Percentiles rank a stretch among this genome's conserved stretches.
These are phyloP conservation scores for Termitomyces heimii DNA, from an alignment of 768 basidiomycete species.

Conservation along the genomic window DNA sequence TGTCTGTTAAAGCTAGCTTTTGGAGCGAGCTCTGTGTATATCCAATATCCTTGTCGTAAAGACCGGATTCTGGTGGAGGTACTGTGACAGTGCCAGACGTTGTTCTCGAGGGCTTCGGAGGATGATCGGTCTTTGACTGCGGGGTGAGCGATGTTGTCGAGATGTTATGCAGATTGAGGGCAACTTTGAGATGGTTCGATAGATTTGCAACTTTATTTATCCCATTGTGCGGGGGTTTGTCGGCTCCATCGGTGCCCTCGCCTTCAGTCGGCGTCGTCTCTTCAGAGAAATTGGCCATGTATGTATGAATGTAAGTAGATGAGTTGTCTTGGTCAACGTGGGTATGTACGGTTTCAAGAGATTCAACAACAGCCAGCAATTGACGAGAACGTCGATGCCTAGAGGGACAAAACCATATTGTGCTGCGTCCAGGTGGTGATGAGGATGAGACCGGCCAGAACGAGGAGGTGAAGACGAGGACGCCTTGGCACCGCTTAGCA, in stretches of 20 bases:
- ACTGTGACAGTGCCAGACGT: constrained; percentile 31
- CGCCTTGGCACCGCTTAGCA: constrained; percentile 14
- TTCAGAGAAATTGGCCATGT: constrained; percentile 45
- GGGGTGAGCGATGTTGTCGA: constrained; percentile 12
- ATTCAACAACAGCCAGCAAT: constrained; percentile 14
- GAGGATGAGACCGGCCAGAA: constrained; percentile 16
- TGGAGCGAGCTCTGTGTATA: constrained; percentile 39
- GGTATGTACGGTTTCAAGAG: neutral
- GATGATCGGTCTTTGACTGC: constrained; percentile 1
- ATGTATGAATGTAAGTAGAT: constrained; percentile 12
- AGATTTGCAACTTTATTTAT: constrained; percentile 15
- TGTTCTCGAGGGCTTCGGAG: constrained; percentile 4
- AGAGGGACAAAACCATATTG: constrained; percentile 40
- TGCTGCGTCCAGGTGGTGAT: constrained; percentile 29
- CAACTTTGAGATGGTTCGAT: constrained; percentile 20
- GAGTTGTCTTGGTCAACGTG: constrained; percentile 14
- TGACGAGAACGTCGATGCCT: constrained; percentile 15
- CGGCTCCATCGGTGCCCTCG: constrained; percentile 52
- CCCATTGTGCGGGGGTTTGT: constrained; percentile 46
- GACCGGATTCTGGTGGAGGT: constrained; percentile 43
- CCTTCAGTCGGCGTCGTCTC: constrained; percentile 46
- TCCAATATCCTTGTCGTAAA: constrained; percentile 46
- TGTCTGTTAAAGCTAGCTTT: constrained; percentile 28
- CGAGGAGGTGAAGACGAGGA: constrained; percentile 12
- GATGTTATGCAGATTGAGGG: constrained; percentile 18